These are phyloP conservation scores for Talaromyces islandicus DNA, from an alignment of 2,329 filamentous ascomycete genomes.

Conservation along the genomic window DNA sequence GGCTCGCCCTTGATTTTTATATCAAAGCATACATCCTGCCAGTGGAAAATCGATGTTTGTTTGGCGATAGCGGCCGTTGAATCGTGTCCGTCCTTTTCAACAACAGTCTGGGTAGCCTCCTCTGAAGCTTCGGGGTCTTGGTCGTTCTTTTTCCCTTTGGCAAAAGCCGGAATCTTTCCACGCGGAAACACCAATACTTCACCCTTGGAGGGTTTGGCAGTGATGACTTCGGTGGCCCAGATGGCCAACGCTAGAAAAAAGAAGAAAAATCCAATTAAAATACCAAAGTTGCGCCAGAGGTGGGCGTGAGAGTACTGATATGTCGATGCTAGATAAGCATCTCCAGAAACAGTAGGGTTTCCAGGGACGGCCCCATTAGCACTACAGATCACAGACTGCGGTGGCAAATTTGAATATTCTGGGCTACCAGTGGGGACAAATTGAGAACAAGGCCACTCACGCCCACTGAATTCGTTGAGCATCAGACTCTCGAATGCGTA, in stretches of 20 bases:
- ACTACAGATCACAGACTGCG: slow-evolving; percentile 49
- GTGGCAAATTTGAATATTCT: slow-evolving; percentile 29
- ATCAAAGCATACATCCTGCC: slow-evolving; percentile 78
- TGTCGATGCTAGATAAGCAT: slow-evolving; percentile 49
- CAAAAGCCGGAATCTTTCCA: slow-evolving; percentile 48
- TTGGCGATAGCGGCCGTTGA: slow-evolving; percentile 45
- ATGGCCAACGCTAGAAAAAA: slow-evolving; percentile 61
- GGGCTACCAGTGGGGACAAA: slow-evolving; percentile 16
- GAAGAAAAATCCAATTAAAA: slow-evolving; percentile 58
- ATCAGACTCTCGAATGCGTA: slow-evolving; percentile 78
- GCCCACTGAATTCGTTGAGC: slow-evolving; percentile 72
- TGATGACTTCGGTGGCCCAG: slow-evolving; percentile 54
- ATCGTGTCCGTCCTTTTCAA: slow-evolving; percentile 15
- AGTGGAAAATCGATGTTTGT: slow-evolving; percentile 77
- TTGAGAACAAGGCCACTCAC: slow-evolving; percentile 49
- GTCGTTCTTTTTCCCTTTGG: slow-evolving; percentile 17
- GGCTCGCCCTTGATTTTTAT: slow-evolving; percentile 72
- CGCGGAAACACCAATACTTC: slow-evolving; percentile 70
- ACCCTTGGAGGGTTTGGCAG: slow-evolving; percentile 67
- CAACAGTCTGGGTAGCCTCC: slow-evolving; percentile 23
- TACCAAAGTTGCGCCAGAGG: slow-evolving; percentile 66
- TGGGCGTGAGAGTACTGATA: slow-evolving; percentile 55
- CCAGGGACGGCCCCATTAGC: slow-evolving; percentile 56
- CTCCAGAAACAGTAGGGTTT: slow-evolving; percentile 48
- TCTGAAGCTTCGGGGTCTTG: slow-evolving; percentile 15